Percentiles rank a stretch among this genome's conserved stretches.
These are phyloP conservation scores for Saraca asoca DNA, from an alignment of 331 rosid genomes.

Conservation along the genomic window DNA sequence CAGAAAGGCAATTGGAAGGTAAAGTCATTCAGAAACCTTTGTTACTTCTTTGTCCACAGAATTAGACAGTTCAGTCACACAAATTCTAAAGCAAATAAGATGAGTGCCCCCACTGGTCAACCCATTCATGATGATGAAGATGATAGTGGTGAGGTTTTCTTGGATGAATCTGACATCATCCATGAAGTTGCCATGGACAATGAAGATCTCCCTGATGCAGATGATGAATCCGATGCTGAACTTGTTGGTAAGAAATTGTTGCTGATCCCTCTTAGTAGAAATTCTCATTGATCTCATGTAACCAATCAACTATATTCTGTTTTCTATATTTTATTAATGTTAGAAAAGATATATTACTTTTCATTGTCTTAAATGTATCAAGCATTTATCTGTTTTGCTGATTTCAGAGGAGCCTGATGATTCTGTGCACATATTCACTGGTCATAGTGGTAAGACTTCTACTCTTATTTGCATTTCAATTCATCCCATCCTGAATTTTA, in stretches of 20 bases:
- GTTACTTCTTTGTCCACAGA: no score
- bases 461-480: not conserved
- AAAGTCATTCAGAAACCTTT: no score
- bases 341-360: not conserved
- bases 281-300: not conserved
- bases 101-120: slow-evolving; percentile 28
- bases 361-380: not conserved
- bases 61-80: no score
- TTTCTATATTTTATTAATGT: not conserved
- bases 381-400: slow-evolving; percentile 18
- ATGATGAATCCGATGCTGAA: slow-evolving; percentile 54
- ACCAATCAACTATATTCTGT: not conserved
- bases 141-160: slow-evolving; percentile 49
- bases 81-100: slow-evolving; percentile 16
- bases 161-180: slow-evolving; percentile 75
- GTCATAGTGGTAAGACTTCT: slow-evolving; percentile 63
- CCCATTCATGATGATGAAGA: slow-evolving; percentile 54
- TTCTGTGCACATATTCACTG: slow-evolving; percentile 73
- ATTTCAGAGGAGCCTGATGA: slow-evolving; percentile 75
- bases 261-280: not conserved
- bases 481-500: not conserved
- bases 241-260: slow-evolving; percentile 46
- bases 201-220: slow-evolving; percentile 90
- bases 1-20: no score
- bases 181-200: slow-evolving; percentile 60